Evolutionary conservation across 768 basidiomycete genomes (phyloP).

Genomic region (Epithele typhae): DNA sequence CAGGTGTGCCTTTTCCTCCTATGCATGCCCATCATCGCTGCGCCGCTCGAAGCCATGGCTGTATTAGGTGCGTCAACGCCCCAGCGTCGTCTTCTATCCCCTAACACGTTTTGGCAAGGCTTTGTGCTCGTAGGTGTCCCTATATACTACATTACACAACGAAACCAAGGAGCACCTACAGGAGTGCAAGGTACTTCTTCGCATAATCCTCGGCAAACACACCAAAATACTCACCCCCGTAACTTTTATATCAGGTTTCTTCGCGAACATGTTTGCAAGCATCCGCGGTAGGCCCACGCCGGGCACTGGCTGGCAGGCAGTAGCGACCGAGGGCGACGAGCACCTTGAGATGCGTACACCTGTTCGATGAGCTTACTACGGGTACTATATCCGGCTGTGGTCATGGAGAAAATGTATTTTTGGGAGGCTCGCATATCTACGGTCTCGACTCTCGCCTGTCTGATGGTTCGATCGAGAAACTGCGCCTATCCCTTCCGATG

Average conservation of each 20-base stretch:
- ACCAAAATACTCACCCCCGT: slow-evolving; percentile 2
- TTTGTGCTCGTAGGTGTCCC: slow-evolving; percentile 80
- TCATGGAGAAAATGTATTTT: too few relatives aligned
- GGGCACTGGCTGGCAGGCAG: slow-evolving; percentile 71
- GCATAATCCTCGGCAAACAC: neutral
- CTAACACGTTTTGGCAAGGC: slow-evolving; percentile 25
- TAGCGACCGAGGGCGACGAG: slow-evolving; percentile 68
- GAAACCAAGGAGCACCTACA: slow-evolving; percentile 34
- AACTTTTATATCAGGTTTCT: slow-evolving; percentile 30
- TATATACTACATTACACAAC: slow-evolving; percentile 75
- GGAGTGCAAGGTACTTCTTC: slow-evolving; percentile 1
- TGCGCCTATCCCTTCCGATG: too few relatives aligned
- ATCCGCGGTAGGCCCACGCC: slow-evolving; percentile 48
- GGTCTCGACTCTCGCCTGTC: too few relatives aligned
- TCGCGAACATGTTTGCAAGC: slow-evolving; percentile 39
- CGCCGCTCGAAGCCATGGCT: slow-evolving; percentile 82
- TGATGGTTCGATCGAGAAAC: too few relatives aligned
- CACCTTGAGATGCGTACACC: slow-evolving; percentile 54
- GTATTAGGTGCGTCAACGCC: slow-evolving; percentile 64
- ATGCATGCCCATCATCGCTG: slow-evolving; percentile 92
- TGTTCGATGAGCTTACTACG: slow-evolving; percentile 12
- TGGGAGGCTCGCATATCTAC: too few relatives aligned
- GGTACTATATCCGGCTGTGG: too few relatives aligned
- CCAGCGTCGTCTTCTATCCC: neutral
- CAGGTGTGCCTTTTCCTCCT: slow-evolving; percentile 87